Evolutionary conservation across 2,329 filamentous ascomycete genomes (phyloP), one percentile per base, ranked within the genome.

Genomic region (Aspergillus sp.): DNA sequence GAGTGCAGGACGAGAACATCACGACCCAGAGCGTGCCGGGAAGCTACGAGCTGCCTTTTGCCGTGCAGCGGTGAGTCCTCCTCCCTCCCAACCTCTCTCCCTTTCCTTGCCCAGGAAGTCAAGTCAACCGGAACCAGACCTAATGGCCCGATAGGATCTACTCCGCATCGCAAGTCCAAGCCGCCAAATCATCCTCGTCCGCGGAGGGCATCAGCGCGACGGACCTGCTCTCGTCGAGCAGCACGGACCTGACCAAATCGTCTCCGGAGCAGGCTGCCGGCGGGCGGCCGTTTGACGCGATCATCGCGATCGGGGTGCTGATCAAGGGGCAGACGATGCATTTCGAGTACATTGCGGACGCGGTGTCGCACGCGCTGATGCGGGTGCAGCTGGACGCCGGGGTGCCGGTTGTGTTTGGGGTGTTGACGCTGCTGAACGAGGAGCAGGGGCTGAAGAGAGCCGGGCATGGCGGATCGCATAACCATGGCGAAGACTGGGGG

Each of bases 261-360:
- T 42, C 43, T 27, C 57, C 50, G 24, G 49, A 66, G 12, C 41
- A 68, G 13, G 46, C 63, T 2, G 55, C 61, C n/a, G 32, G 51
- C 3, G 51, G 61, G 13, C 53, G 58, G 30, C 76, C 86, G 13
- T 96, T 96, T 52, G 89, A 96, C 56, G 91, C 91, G 41, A 78
- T 98, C 43, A 88, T 98, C 45, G 86, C 91, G 33, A 83, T 98
- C 47, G 91, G 91, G 35, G 88, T 94, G 35, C 75, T 98, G 40
- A 95, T 98, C 67, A 98, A 98, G 69, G 91, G 91, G 58, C 84
- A 93, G 64, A 96, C 91, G 5, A 95, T 95, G 86, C 91, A 98
- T 66, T 98, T 98, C 54, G 91, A 98, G 66, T 96, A 98, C 67
- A 98, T 98, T 51, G 75, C 88, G 26, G 91, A 96, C 44, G 77